Base-by-base conservation (phyloP, 345 rosid genomes). In the Nephelium lappaceum region DNA sequence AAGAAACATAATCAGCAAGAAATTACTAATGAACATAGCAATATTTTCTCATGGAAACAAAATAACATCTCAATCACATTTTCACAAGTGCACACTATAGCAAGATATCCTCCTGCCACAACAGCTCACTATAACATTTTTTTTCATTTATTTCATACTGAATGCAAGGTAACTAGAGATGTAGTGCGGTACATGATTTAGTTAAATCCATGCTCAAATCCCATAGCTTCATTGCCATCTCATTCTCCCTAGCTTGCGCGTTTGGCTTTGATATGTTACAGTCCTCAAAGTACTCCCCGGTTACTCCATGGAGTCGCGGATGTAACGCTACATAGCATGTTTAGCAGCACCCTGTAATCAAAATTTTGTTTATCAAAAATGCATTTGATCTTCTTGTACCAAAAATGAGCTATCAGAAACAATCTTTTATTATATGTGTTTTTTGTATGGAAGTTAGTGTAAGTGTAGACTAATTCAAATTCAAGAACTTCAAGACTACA, bases 281-380 rank as follows among this genome's bases (percentile, higher is more conserved):
- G 86, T 86, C 90, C 21, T 36, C 45, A 79, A 90, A 88, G 45
- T 90, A 88, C 80, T 90, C 81, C 39, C 91, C 88, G 3, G 80
- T 83, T 16, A 78, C 66, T 19, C 91, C 88, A 57, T 74, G 81
- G 3, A 86, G 85, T 66, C 85, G 81, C 24, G 93, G 91, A 80
- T 90, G 84, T 81, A 90, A 71, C 24, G 93, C 93, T 72, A 82
- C 81, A 36, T 86, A 88, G 81, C 93, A 88, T n/a, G 90, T 83
- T 25, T 90, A 60, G 91, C 88, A 45, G 93, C 90, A 36, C 91
- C 91, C 89, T 90, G 31, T 60, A n/a, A 60, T 60, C 57, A 51
- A 5, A 51, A 51, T 51, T 8, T 51, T 51, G 16, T 11, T 4
- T 51, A 51, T 51, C 64, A 15, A 14, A 5, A 10, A 31, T 73